Conservation (phyloP, 139 green algal species). For the Coelastrella sp. region DNA sequence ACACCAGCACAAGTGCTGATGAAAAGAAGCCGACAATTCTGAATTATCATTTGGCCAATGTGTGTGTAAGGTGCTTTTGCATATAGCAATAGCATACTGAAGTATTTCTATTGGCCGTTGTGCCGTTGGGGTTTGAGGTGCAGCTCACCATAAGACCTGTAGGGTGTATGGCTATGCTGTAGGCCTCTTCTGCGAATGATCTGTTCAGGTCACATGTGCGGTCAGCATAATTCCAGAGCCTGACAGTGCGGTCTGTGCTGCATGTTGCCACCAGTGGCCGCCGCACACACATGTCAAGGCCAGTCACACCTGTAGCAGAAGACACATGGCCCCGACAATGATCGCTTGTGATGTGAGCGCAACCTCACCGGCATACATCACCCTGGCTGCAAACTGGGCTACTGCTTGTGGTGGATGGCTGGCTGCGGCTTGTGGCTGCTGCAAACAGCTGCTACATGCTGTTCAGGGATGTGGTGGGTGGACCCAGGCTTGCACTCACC, state of each 20-base stretch:
- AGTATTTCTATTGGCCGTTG: not conserved
- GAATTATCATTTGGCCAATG: no score
- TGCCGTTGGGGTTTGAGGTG: not conserved
- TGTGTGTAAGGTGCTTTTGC: no score
- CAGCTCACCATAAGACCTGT: conserved; percentile 70
- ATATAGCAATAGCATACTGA: not conserved
- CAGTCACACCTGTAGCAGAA: conserved; percentile 61
- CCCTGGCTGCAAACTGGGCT: not conserved
- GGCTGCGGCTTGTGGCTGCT: not conserved
- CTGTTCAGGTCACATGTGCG: conserved; percentile 73
- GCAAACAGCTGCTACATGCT: not conserved
- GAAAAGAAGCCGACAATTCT: no score
- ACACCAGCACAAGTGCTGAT: not conserved
- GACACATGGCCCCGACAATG: not conserved
- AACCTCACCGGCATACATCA: not conserved
- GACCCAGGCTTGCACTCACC: not conserved
- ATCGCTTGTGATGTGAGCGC: not conserved
- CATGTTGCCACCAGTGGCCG: conserved; percentile 86
- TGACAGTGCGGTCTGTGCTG: conserved; percentile 78
- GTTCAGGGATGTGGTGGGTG: not conserved
- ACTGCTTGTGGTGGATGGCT: not conserved
- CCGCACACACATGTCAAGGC: conserved; percentile 83
- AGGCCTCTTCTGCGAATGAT: conserved; percentile 81
- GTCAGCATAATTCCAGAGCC: conserved; percentile 92
- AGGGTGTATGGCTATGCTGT: conserved; percentile 89